Evolutionary conservation across 2,329 filamentous ascomycete genomes (phyloP), one percentile per base, ranked within the genome.

Genomic region (Colletotrichum tamarilloi): DNA sequence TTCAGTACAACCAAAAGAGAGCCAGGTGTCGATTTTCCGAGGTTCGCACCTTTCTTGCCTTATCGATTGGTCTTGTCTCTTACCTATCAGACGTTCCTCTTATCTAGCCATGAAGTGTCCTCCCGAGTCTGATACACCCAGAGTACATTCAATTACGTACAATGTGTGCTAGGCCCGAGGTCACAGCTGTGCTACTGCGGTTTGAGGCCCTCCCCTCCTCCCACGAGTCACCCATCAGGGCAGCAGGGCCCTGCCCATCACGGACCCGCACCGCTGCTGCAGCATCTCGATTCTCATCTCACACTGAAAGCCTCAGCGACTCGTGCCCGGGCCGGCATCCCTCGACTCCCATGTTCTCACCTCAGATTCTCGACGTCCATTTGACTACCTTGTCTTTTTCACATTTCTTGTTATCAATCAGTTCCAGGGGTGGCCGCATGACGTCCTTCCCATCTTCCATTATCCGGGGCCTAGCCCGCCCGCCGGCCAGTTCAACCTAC

Each of bases 151-250:
- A 16, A 42, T 42, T 42, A 42, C 38, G 38, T 42, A 42, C 14
- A 42, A 42, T 42, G 38, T 42, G 38, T 42, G 38, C 38, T 16
- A 7, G 14, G 1, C 38, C 38, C 5, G 38, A 42, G 38, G 38
- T 42, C 14, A 6, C 38, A 42, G 7, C 19, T 42, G 38, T 42
- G 38, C 38, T 16, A 42, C 38, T 19, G 14, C 38, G n/a, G 22
- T 30, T 59, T 65, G 70, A 73, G 70, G 66, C 66, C 70, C 58
- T 72, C 69, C 66, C 66, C 58, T 72, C 69, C 49, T 63, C 22
- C 49, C 14, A 42, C 38, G 38, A 38, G 22, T 19, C 49, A 19
- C 49, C 2, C 35, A n/a, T 16, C 55, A 11, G 26, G 55, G 16
- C 55, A 42, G 12, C 35, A 16, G 12, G 5, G 12, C 14, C 38